Conservation (phyloP, 2,329 filamentous ascomycete species). For the Fusarium sp. region DNA sequence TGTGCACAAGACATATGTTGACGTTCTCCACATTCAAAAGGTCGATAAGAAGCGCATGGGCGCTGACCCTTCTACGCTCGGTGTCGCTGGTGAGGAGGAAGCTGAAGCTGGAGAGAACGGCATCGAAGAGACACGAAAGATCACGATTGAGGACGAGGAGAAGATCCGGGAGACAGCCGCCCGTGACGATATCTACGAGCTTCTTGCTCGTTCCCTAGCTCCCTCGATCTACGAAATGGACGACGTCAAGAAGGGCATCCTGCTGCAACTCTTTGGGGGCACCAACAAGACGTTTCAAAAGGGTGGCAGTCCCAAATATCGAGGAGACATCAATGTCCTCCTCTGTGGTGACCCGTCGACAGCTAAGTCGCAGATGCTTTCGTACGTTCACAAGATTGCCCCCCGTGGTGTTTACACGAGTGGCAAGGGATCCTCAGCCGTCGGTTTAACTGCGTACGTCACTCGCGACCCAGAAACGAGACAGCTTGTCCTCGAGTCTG, state of each 20-base stretch:
- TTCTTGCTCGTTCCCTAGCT: conserved; percentile 88
- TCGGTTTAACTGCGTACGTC: conserved; percentile 83
- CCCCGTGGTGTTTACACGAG: conserved; percentile 87
- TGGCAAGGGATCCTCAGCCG: conserved; percentile 82
- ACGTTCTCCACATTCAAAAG: conserved; percentile 95
- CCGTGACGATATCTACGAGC: conserved; percentile 89
- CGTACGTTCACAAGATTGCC: conserved; percentile 97
- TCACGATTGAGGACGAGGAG: conserved; percentile 86
- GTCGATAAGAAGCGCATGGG: conserved; percentile 95
- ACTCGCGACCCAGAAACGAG: conserved; percentile 83
- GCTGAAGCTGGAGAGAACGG: conserved; percentile 73
- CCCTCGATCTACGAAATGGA: conserved; percentile 98
- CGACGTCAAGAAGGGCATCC: conserved; percentile 97
- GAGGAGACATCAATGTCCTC: conserved; percentile 96
- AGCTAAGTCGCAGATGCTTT: conserved; percentile 91
- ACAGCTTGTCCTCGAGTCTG: conserved; percentile 82
- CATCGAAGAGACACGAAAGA: conserved; percentile 84
- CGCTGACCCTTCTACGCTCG: conserved; percentile 87
- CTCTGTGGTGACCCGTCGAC: conserved; percentile 98
- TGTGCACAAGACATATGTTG: conserved; percentile 97
- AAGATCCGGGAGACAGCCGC: conserved; percentile 85
- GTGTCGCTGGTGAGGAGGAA: conserved; percentile 78
- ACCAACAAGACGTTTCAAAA: conserved; percentile 99
- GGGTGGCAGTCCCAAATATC: conserved; percentile 92
- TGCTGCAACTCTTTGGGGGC: conserved; percentile 95